phyloP scores from a whole-genome alignment of 345 rosid genomes.

The Populus euphratica region DNA sequence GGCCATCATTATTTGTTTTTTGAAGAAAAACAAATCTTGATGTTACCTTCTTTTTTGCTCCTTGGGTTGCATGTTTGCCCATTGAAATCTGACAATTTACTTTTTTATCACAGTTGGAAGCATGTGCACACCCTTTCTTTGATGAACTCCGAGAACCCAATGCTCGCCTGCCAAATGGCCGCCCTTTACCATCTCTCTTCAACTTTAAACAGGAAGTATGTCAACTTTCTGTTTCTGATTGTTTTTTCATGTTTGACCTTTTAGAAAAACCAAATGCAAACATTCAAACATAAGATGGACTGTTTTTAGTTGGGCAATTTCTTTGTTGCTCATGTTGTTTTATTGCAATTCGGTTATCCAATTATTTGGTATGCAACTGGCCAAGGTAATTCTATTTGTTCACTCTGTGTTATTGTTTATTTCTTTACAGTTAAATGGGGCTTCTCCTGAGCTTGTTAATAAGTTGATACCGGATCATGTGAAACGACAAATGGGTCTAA shows the following conservation, averaged over 20 bases:
- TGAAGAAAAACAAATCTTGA: background rate
- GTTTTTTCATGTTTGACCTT: background rate
- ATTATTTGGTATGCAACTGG: background rate
- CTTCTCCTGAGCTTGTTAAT: constrained; percentile 72
- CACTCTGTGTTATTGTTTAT: background rate
- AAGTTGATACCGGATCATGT: constrained; percentile 83
- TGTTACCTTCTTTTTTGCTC: no score
- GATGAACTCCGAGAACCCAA: constrained; percentile 39
- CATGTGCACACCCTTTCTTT: constrained; percentile 37
- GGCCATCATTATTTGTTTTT: background rate
- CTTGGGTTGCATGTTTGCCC: background rate
- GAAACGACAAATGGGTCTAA: constrained; percentile 71
- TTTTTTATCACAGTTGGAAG: constrained; percentile 25
- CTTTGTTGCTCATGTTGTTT: background rate
- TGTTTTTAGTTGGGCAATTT: background rate
- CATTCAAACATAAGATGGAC: background rate
- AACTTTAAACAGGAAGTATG: constrained; percentile 59
- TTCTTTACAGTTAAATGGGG: constrained; percentile 50
- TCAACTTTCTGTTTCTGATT: background rate
- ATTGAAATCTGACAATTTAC: background rate
- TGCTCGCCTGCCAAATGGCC: constrained; percentile 31
- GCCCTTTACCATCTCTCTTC: constrained; percentile 29
- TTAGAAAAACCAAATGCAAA: background rate
- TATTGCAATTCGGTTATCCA: background rate
- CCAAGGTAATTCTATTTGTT: background rate